phyloP scores from a whole-genome alignment of 441 rosid species.

The Biscutella laevigata region DNA sequence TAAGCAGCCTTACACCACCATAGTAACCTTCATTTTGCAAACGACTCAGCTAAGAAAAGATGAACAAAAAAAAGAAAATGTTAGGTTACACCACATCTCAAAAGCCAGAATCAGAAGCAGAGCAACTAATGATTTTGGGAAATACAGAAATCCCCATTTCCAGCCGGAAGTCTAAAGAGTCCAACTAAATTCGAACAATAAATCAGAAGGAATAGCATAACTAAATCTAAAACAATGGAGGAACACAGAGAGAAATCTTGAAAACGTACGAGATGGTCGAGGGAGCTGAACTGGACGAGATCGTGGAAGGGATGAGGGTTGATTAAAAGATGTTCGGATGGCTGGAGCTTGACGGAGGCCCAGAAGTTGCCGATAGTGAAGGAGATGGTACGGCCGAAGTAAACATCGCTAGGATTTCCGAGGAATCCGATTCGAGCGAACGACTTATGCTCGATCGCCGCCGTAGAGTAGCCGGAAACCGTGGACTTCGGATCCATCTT shows the following conservation, averaged over 20 bases:
- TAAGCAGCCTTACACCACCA: constrained; percentile 85
- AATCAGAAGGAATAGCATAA: background rate
- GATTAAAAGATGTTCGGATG: constrained; percentile 54
- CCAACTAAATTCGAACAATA: background rate
- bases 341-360: constrained; percentile 59
- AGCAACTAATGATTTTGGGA: background rate
- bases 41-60: constrained; percentile 39
- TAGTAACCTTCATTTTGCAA: constrained; percentile 77
- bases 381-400: constrained; percentile 69
- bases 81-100: background rate
- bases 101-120: background rate
- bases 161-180: background rate
- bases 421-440: constrained; percentile 62
- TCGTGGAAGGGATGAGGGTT: constrained; percentile 74
- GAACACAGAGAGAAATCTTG: too few relatives aligned
- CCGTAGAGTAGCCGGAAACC: background rate
- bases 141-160: background rate
- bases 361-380: constrained; percentile 68
- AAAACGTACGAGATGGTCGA: constrained; percentile 50
- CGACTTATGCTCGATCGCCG: constrained; percentile 47
- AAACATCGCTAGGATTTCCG: constrained; percentile 89
- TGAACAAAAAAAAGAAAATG: background rate
- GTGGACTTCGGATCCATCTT: constrained; percentile 15
- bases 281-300: constrained; percentile 60
- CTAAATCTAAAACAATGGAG: background rate